Evolutionary conservation across 768 basidiomycete species (phyloP).

Genomic region (Leccinum uliginosum): DNA sequence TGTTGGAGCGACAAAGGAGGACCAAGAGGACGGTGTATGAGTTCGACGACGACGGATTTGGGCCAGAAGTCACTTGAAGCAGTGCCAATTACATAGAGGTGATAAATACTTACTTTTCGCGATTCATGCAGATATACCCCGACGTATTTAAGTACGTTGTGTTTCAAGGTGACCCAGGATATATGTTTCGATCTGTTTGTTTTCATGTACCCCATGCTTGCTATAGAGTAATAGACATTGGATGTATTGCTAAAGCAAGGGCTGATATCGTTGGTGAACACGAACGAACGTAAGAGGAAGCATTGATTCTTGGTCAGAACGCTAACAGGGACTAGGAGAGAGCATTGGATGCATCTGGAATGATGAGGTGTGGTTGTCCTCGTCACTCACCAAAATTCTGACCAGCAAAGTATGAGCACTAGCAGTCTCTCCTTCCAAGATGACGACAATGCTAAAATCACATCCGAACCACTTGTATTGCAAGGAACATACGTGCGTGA

Average conservation of each 20-base stretch:
- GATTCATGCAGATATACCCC: neutral
- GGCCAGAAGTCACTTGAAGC: too few species aligned
- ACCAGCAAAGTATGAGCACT: too few species aligned
- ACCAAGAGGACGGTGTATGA: slow-evolving; percentile 13
- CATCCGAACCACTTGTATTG: too few species aligned
- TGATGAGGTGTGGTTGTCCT: too few species aligned
- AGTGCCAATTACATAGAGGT: neutral
- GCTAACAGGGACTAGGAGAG: too few species aligned
- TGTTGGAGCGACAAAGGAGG: slow-evolving; percentile 39
- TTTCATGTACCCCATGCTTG: neutral
- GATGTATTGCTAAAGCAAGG: neutral
- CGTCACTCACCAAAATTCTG: too few species aligned
- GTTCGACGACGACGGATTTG: neutral
- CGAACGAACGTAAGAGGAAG: too few species aligned
- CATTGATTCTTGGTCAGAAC: too few species aligned
- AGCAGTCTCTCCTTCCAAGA: too few species aligned
- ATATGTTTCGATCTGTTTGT: neutral
- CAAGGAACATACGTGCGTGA: neutral
- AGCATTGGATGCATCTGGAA: too few species aligned
- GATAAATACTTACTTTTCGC: neutral
- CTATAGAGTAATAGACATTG: neutral
- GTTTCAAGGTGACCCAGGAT: neutral
- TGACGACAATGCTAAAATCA: too few species aligned
- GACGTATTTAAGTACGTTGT: neutral
- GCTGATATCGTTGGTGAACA: too few species aligned